Base-by-base conservation (phyloP, 2,329 filamentous ascomycete species). In the Alternaria angustiovoidea region DNA sequence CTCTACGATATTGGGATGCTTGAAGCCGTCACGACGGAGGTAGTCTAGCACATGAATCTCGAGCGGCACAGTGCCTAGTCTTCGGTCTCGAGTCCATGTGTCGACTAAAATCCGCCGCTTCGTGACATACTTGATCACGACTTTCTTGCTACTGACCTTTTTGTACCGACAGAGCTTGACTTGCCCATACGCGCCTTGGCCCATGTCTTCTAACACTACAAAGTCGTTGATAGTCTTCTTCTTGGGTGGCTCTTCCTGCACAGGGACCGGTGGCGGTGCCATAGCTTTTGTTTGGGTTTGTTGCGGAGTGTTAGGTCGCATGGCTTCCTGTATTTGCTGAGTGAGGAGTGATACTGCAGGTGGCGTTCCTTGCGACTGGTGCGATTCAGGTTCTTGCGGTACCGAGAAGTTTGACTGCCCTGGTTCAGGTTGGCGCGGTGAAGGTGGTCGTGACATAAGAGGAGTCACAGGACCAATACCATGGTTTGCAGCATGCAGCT, bases 41-140 rank as follows among this genome's bases (percentile, higher is more conserved):
- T 94, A 99, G 78, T 99, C 93, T 16, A 99, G 83, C 36, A 99
- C 95, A 72, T 99, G 95, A 64, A 99, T 98, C 78, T 99, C 95
- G 61, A 99, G 83, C 1, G 95, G 95, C 1, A 99, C 95, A 0
- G 95, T 99, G 16, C 95, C 95, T 12, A 99, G 86, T 55, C 91
- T 89, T 46, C 95, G 89, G 80, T 99, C 95, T 58, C 95, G 88
- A 32, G 94, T 98, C 95, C 95, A 99, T 0, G 95, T 99, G 80
- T 99, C 95, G 63, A 99, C 94, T 14, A 99, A 86, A 77, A 99
- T 99, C 44, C 94, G 91, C 60, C 92, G 89, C 81, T 99, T 99
- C 5, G 95, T 98, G 51, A 99, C 95, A 77, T 96, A 99, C 78
- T 99, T 99, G 74, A 99, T 86, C 20, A 99, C 94, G 64, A 96